Conservation (phyloP, 176 grass and related monocot genomes). For the Rhynchospora pubera region DNA sequence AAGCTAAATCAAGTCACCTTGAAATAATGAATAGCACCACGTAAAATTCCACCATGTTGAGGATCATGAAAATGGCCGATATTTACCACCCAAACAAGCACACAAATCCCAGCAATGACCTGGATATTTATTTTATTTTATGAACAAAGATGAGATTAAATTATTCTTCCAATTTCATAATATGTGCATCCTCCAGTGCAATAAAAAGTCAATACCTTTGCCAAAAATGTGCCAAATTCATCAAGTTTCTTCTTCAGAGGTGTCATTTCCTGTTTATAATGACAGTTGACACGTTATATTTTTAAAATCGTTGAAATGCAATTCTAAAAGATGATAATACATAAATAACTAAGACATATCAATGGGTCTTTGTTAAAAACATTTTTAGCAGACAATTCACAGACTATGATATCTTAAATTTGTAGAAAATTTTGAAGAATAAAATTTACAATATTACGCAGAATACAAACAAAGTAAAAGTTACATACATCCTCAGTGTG, state of each 20-base stretch:
- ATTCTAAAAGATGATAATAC: not conserved
- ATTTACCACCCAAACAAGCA: constrained; percentile 98
- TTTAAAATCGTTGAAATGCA: not conserved
- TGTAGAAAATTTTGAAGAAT: not conserved
- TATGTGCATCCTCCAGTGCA: constrained; percentile 16
- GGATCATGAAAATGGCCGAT: constrained; percentile 95
- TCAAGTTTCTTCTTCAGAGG: constrained; percentile 98
- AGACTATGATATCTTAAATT: not conserved
- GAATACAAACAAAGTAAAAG: constrained; percentile 1
- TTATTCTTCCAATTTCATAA: constrained; percentile 12
- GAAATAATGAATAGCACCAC: constrained; percentile 98
- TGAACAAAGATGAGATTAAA: not conserved
- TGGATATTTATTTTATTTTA: constrained; percentile 22
- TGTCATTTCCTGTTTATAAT: constrained; percentile 62
- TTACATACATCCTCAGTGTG: constrained; percentile 83
- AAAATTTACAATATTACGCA: constrained; percentile 2
- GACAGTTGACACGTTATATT: not conserved
- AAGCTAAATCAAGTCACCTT: constrained; percentile 45
- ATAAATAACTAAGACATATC: not conserved
- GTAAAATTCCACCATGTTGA: constrained; percentile 86
- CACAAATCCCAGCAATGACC: constrained; percentile 97
- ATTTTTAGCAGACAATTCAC: not conserved
- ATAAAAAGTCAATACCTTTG: constrained; percentile 57
- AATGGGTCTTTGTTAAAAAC: not conserved
- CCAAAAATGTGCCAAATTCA: constrained; percentile 95